These are phyloP conservation scores for Pholiota conissans DNA, from an alignment of 768 basidiomycete genomes.

Conservation along the genomic window DNA sequence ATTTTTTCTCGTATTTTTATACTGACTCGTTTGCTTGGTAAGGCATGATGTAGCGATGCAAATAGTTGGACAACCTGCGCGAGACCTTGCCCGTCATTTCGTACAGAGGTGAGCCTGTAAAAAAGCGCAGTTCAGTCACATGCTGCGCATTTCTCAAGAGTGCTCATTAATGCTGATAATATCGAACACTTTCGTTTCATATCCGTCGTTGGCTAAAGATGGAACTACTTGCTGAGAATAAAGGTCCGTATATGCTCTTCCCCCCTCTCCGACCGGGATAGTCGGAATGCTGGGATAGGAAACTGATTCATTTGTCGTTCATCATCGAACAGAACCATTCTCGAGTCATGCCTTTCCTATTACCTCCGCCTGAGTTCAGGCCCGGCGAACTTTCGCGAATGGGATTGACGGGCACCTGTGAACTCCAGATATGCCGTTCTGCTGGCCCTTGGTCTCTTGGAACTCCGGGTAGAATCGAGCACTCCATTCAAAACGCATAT, in stretches of 20 bases:
- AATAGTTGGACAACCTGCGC: constrained; percentile 93
- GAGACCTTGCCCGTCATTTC: constrained; percentile 94
- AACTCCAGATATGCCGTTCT: constrained; percentile 94
- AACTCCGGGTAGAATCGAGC: constrained; percentile 79
- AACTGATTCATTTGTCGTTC: constrained; percentile 5
- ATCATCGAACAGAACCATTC: constrained; percentile 71
- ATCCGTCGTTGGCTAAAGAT: constrained; percentile 45
- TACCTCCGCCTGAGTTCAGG: constrained; percentile 92
- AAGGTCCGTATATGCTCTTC: constrained; percentile 55
- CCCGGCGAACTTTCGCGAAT: constrained; percentile 73
- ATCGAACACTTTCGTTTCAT: background rate
- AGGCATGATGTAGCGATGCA: constrained; percentile 99
- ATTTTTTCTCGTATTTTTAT: background rate
- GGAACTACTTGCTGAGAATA: constrained; percentile 92
- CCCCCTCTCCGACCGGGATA: background rate
- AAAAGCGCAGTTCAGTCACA: constrained; percentile 2
- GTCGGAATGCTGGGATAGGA: constrained; percentile 1
- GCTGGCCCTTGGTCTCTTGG: constrained; percentile 97
- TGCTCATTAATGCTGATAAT: constrained; percentile 9
- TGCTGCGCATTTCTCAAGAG: constrained; percentile 17
- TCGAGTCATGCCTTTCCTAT: constrained; percentile 87
- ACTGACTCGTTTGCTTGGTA: background rate
- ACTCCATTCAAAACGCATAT: constrained; percentile 94
- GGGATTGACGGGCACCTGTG: constrained; percentile 93
- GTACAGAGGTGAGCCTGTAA: constrained; percentile 66